Percentiles rank a stretch among this genome's conserved stretches.
Evolutionary conservation across 768 basidiomycete species (phyloP).

Genomic region (Megacollybia marginata): DNA sequence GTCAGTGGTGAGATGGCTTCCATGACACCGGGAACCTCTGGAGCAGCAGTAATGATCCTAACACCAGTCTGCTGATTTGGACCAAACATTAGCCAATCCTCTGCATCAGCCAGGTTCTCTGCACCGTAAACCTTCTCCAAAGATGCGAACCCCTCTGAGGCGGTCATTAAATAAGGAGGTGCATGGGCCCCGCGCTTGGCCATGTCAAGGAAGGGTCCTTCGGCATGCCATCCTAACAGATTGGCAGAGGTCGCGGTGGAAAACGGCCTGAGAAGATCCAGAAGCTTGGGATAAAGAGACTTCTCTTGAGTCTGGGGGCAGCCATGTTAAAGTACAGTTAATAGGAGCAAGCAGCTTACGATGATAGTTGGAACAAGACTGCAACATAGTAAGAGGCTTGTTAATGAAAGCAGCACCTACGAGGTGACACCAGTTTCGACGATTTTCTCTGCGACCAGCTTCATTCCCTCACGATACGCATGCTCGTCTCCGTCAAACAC

Average conservation of each 20-base stretch:
- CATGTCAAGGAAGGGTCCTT: conserved; percentile 82
- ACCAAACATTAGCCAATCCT: conserved; percentile 59
- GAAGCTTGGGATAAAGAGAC: conserved; percentile 62
- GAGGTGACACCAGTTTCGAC: conserved; percentile 86
- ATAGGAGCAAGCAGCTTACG: conserved; percentile 30
- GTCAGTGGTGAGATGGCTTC: conserved; percentile 52
- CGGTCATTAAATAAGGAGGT: conserved; percentile 53
- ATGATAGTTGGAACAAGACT: conserved; percentile 66
- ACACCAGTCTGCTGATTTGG: conserved; percentile 48
- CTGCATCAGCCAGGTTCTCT: conserved; percentile 51
- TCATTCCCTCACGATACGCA: conserved; percentile 60
- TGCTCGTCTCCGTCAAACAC: conserved; percentile 69
- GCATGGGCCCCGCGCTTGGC: conserved; percentile 84
- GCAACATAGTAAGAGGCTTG: conserved; percentile 8
- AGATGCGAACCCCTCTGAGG: conserved; percentile 53
- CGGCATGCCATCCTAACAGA: conserved; percentile 84
- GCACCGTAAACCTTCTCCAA: conserved; percentile 73
- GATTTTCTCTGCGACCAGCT: conserved; percentile 65
- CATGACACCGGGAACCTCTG: conserved; percentile 82
- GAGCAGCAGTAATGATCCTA: conserved; percentile 80
- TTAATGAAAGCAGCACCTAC: conserved; percentile 35
- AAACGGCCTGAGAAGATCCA: conserved; percentile 62
- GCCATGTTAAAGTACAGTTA: not conserved
- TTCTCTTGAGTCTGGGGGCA: conserved; percentile 67
- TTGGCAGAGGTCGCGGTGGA: conserved; percentile 59